phyloP scores from a whole-genome alignment of 2,329 filamentous ascomycete species.

The Setomelanomma holmii region DNA sequence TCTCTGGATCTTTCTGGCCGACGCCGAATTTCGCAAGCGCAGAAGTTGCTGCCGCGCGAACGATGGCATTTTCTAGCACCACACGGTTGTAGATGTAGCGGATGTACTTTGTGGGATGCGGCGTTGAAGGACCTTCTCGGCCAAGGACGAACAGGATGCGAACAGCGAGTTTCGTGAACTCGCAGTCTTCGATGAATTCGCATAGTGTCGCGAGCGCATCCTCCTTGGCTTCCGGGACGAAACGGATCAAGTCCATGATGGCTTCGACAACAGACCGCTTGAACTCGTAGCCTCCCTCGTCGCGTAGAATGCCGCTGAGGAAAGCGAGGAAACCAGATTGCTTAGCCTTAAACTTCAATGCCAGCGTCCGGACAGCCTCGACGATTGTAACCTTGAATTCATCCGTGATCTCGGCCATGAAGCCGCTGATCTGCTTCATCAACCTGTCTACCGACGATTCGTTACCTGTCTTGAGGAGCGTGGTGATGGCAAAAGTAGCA shows the following conservation, averaged over 20 bases:
- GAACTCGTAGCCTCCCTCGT: conserved; percentile 98
- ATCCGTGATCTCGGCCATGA: conserved; percentile 99
- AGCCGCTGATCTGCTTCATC: conserved; percentile 98
- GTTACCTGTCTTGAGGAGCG: conserved; percentile 96
- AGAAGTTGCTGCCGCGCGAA: conserved; percentile 92
- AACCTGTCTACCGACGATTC: conserved; percentile 95
- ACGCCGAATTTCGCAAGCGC: conserved; percentile 97
- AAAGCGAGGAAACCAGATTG: conserved; percentile 98
- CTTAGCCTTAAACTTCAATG: conserved; percentile 97
- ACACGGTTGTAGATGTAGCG: conserved; percentile 99
- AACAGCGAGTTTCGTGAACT: conserved; percentile 97
- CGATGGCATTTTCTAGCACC: conserved; percentile 94
- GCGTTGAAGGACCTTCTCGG: conserved; percentile 91
- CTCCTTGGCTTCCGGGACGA: conserved; percentile 85
- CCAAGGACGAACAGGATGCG: conserved; percentile 93
- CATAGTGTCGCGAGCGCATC: conserved; percentile 92
- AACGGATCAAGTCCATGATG: conserved; percentile 99
- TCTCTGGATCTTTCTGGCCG: conserved; percentile 90
- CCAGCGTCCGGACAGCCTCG: conserved; percentile 94
- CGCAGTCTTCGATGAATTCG: conserved; percentile 99
- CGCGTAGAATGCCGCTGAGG: conserved; percentile 92
- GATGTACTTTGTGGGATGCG: conserved; percentile 97
- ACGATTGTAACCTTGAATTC: conserved; percentile 99
- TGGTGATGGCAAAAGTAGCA: conserved; percentile 97
- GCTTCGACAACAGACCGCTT: conserved; percentile 97